Percentiles rank a stretch among this genome's conserved stretches.
Conservation (phyloP, 345 rosid species). For the thale cress (Arabidopsis thaliana) region TAIR10.1 NC_003076.8:17464001-17464500, state of each 20-base stretch:
- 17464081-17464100: not conserved
- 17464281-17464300: not conserved
- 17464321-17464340: not conserved
- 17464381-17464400: not conserved
- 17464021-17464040: accelerated
- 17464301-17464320: not conserved
- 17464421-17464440: slow-evolving; percentile 16
- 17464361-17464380: slow-evolving; percentile 8
- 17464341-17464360: not conserved
- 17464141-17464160: not conserved
- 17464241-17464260: not conserved
- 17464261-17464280: not conserved
- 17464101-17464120: not conserved
- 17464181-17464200: not conserved
- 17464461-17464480: slow-evolving; percentile 37
- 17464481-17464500: slow-evolving; percentile 19
- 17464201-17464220: not conserved
- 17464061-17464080: not conserved
- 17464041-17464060: not conserved
- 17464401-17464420: not conserved
- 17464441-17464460: slow-evolving; percentile 18
- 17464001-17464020: not conserved
- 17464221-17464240: not conserved
- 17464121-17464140: not conserved
- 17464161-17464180: not conserved